phyloP scores from a whole-genome alignment of 1,139 yeast genomes.

The Hanseniaspora sp. region DNA sequence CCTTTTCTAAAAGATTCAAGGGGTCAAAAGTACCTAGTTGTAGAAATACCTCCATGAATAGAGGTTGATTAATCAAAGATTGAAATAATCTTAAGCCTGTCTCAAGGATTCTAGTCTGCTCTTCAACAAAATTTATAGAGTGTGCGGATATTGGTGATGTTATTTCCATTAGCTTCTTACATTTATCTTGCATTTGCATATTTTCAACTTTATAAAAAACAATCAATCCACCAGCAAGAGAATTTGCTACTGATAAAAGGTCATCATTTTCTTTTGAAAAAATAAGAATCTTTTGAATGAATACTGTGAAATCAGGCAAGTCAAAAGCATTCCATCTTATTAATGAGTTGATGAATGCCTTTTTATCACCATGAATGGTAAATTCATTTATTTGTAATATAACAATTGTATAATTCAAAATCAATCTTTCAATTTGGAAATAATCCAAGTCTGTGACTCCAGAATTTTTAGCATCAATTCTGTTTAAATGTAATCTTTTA shows the following conservation, averaged over 20 bases:
- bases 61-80: slow-evolving; percentile 1
- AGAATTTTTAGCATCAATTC: slow-evolving; percentile 6
- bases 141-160: background rate
- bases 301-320: slow-evolving; percentile 36
- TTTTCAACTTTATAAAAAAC: slow-evolving; percentile 5
- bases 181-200: background rate
- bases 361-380: slow-evolving; percentile 14
- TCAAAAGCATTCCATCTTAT: slow-evolving; percentile 11
- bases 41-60: slow-evolving; percentile 31
- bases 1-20: slow-evolving; percentile 56
- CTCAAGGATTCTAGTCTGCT: background rate
- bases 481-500: slow-evolving; percentile 10
- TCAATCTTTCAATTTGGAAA: background rate
- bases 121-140: slow-evolving; percentile 4
- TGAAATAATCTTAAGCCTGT: slow-evolving; percentile 4
- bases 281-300: slow-evolving; percentile 44
- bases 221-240: slow-evolving; percentile 21
- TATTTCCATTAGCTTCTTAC: background rate
- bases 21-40: slow-evolving; percentile 43
- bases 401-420: slow-evolving; percentile 59
- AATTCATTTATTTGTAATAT: slow-evolving; percentile 45
- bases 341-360: slow-evolving; percentile 1
- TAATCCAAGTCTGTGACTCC: slow-evolving; percentile 7
- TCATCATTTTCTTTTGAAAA: slow-evolving; percentile 13
- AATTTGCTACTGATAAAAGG: slow-evolving; percentile 36